These are phyloP conservation scores for Hansenula lynferdii DNA, from an alignment of 1,139 yeast genomes.

Conservation along the genomic window DNA sequence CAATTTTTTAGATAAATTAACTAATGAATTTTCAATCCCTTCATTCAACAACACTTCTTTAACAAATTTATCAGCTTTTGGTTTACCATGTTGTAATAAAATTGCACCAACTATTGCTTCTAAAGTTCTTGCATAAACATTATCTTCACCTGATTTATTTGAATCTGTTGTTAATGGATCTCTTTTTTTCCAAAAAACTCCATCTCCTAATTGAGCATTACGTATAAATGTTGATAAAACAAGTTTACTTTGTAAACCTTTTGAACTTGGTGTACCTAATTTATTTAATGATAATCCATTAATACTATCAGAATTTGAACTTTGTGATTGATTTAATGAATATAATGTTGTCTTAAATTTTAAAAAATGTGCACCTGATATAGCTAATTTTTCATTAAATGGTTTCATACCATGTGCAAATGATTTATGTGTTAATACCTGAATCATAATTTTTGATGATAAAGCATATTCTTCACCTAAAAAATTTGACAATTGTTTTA, in stretches of 20 bases:
- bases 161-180: constrained; percentile 49
- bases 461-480: constrained; percentile 44
- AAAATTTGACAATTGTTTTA: constrained; percentile 43
- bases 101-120: constrained; percentile 82
- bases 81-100: constrained; percentile 61
- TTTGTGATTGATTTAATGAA: constrained; percentile 15
- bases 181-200: constrained; percentile 72
- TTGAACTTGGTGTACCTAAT: constrained; percentile 53
- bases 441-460: constrained; percentile 49
- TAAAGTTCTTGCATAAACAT: constrained; percentile 64
- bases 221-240: constrained; percentile 51
- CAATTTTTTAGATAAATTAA: constrained; percentile 8
- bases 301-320: constrained; percentile 23
- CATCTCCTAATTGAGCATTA: constrained; percentile 40
- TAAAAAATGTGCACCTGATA: constrained; percentile 72
- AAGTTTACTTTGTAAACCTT: constrained; percentile 44
- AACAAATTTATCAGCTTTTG: constrained; percentile 51
- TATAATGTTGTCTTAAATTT: constrained; percentile 42
- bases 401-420: constrained; percentile 90
- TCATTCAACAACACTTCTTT: constrained; percentile 36
- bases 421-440: constrained; percentile 86
- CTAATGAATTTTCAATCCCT: constrained; percentile 12
- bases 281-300: constrained; percentile 59
- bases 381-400: constrained; percentile 77
- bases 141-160: constrained; percentile 45